A percentile compares a stretch with the other conserved stretches of the same genome.
Conservation (phyloP, 202 grass and related monocot species). For the Cymbopogon flexuosus region DNA sequence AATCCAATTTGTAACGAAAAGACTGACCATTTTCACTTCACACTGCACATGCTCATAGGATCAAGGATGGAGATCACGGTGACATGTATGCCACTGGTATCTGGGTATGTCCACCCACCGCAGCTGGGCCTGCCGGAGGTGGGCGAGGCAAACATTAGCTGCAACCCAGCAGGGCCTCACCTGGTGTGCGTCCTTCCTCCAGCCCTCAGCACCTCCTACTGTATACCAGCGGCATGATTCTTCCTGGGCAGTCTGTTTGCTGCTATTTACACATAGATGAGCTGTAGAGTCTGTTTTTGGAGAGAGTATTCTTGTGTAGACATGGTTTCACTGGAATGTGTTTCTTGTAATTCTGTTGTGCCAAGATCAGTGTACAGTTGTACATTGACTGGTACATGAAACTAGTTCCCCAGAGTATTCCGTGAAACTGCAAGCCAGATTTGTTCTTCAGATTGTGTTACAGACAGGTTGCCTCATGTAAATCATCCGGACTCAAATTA, state of each 20-base stretch:
- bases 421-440: neutral
- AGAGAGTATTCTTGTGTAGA: neutral
- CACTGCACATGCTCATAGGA: conserved; percentile 37
- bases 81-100: conserved; percentile 81
- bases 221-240: conserved; percentile 73
- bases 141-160: conserved; percentile 72
- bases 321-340: neutral
- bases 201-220: conserved; percentile 90
- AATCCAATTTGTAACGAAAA: neutral
- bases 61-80: conserved; percentile 92
- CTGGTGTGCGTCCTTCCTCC: conserved; percentile 90
- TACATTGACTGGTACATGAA: neutral
- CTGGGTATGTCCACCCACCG: conserved; percentile 79
- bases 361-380: neutral
- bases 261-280: neutral
- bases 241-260: neutral
- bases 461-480: neutral
- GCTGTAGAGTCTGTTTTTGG: neutral
- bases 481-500: neutral
- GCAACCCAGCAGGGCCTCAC: conserved; percentile 84
- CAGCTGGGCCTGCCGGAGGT: conserved; percentile 79
- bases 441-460: neutral
- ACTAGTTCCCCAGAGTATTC: neutral
- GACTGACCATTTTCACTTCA: neutral
- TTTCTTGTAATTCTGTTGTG: neutral